These are phyloP conservation scores for Raffaelea deltoideospora DNA, from an alignment of 2,329 filamentous ascomycete species.

Conservation along the genomic window DNA sequence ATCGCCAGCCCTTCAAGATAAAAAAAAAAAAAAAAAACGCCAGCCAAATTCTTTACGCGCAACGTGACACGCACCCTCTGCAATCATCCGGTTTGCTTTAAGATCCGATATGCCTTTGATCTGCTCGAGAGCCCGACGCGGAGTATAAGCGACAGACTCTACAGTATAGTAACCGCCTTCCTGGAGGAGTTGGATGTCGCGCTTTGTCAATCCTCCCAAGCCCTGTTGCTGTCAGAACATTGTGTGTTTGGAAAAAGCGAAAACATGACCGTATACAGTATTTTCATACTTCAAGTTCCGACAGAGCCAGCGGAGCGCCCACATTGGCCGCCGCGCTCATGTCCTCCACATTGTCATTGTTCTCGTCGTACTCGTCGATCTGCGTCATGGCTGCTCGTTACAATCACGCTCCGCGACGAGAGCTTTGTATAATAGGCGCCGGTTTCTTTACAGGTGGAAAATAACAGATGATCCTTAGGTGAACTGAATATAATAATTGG, in stretches of 20 bases:
- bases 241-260: not conserved
- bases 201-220: slow-evolving; percentile 74
- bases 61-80: slow-evolving; percentile 61
- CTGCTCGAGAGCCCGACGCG: slow-evolving; percentile 71
- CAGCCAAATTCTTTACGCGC: not conserved
- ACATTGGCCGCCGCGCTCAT: slow-evolving; percentile 64
- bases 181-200: slow-evolving; percentile 84
- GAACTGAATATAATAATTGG: not conserved
- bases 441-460: no score
- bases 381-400: slow-evolving; percentile 24
- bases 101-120: slow-evolving; percentile 98
- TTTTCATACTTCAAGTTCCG: slow-evolving; percentile 61
- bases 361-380: slow-evolving; percentile 52
- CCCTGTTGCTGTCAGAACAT: slow-evolving; percentile 41
- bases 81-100: slow-evolving; percentile 82
- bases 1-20: no score
- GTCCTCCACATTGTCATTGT: slow-evolving; percentile 45
- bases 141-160: slow-evolving; percentile 85
- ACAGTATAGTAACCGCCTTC: slow-evolving; percentile 93
- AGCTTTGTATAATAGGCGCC: not conserved
- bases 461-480: not conserved
- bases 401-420: not conserved
- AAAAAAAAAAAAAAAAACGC: no score
- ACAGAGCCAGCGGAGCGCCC: slow-evolving; percentile 82
- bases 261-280: not conserved